Evolutionary conservation across 345 rosid genomes (phyloP), one percentile per base, ranked within the genome.

Genomic region (Rhodomyrtus tomentosa): DNA sequence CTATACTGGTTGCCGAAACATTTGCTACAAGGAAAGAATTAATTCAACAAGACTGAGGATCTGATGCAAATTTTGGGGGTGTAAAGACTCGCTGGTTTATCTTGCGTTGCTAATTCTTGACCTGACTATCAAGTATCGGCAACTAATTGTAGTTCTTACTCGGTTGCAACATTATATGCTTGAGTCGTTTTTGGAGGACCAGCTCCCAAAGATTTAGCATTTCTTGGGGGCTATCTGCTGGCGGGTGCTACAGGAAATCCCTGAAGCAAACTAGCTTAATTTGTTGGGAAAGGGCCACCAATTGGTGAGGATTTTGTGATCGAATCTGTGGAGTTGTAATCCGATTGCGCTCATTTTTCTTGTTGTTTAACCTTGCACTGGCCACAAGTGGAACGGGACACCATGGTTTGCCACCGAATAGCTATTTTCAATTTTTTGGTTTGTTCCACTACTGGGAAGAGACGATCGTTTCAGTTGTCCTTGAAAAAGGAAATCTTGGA

Each of bases 1-100:
- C 99, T 11, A 88, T 95, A 76, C 89, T 97, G 87, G 96, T 97
- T 84, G 98, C 98, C 0, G 96, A 95, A 90, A 97, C 99, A 85
- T 97, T 97, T 91, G 98, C 98, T 36, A 68, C 94, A 0, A 92
- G 89, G 87, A 87, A 83, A 83, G 87, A 86, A 88, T n/a, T 82
- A 49, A 42, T 81, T 18, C 22, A 8, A 42, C 15, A 72, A 88
- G 82, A 83, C 86, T n/a, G 76, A 82, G 49, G 80, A 59, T 45
- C 55, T 85, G 62, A 48, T 82, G 48, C 76, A 84, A 80, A 62
- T 56, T 82, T 53, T 16, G 20, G 62, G 53, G 50, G 50, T 40
- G 38, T 55, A 52, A 82, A 56, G 59, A 45, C 83, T 21, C 6
- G 51, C 56, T 1, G 24, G 32, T 48, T 38, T 50, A 50, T 87